Evolutionary conservation across 139 green algal species (phyloP), one percentile per base, ranked within the genome.

Genomic region (Chlorella sp.): DNA sequence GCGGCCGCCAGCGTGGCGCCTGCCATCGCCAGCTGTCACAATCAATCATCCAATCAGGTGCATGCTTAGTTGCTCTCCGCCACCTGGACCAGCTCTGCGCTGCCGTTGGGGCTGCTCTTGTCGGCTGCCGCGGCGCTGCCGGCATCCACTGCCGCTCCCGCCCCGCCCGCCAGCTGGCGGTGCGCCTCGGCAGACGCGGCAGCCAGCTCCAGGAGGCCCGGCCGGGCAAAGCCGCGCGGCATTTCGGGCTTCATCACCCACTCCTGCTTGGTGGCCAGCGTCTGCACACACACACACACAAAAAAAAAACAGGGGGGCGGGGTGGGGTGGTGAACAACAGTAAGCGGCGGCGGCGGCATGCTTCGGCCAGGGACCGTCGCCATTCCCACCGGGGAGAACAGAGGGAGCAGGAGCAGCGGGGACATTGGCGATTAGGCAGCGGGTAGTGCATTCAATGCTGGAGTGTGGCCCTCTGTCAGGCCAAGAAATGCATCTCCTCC

Each of bases 171-270:
- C 84, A 88, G 64, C 68, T 34, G 66, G 34, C 86, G 81, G 77
- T 69, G 84, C 34, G 66, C 66, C 88, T 92, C 86, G 3, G 79
- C 42, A 4, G 64, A 42, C 0, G 82, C 82, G 0, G 66, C 79
- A 28, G 86, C 90, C 40, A 92, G 90, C 86, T 92, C 90, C 86
- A 92, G 37, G 30, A 91, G 40, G n/a, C 90, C 90, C 3, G 90
- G 85, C 57, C 22, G 28, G 40, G 83, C 0, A 37, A 90, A 26
- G 26, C 37, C 84, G 61, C 5, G 32, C 0, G 42, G 77, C 75
- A 48, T 79, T 87, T 88, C 61, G 14, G 96, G 96, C 86, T 92
- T 94, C 90, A 95, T 97, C 88, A 94, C 86, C 96, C 96, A 98
- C 83, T 96, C 94, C 69, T 92, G 87, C 83, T 96, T 95, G 84